phyloP scores from a whole-genome alignment of 192 early-diverging fungal species.

The Tieghemiomyces parasiticus region DNA sequence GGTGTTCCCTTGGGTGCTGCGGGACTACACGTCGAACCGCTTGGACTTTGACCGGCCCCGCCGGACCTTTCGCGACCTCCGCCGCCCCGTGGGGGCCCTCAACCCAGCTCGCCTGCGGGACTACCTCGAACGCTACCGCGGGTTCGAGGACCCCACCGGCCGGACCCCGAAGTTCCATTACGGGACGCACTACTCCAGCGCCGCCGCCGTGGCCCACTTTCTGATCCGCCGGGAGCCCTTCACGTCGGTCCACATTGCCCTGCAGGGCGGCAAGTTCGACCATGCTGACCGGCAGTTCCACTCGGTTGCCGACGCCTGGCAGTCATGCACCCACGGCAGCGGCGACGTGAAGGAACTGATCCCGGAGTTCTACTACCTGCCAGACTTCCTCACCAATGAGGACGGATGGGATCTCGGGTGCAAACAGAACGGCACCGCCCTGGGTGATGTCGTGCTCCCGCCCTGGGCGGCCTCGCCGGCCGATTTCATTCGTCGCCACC shows the following conservation, averaged over 20 bases:
- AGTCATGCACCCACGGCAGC: conserved; percentile 53
- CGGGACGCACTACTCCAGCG: conserved; percentile 94
- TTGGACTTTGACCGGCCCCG: conserved; percentile 62
- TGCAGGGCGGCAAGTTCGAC: conserved; percentile 63
- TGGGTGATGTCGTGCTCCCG: conserved; percentile 61
- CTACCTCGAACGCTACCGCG: conserved; percentile 36
- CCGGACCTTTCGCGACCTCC: conserved; percentile 68
- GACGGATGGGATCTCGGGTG: conserved; percentile 42
- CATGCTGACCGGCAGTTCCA: conserved; percentile 71
- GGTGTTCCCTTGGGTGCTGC: conserved; percentile 88
- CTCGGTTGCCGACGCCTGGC: conserved; percentile 60
- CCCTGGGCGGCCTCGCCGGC: conserved; percentile 69
- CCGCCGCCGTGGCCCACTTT: conserved; percentile 79
- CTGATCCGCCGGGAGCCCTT: conserved; percentile 85
- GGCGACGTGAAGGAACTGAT: conserved; percentile 87
- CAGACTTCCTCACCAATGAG: conserved; percentile 75
- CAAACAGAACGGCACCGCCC: conserved; percentile 39
- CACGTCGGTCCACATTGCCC: conserved; percentile 32
- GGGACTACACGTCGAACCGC: conserved; percentile 60
- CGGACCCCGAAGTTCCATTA: conserved; percentile 64
- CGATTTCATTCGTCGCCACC: conserved; percentile 73
- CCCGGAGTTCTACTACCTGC: conserved; percentile 92
- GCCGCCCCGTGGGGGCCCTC: conserved; percentile 81
- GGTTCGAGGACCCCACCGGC: conserved; percentile 45
- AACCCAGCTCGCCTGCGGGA: conserved; percentile 30